Percentiles rank a stretch among this genome's conserved stretches.
Evolutionary conservation across 139 green algal species (phyloP).

Genomic region (Trebouxia sp.): DNA sequence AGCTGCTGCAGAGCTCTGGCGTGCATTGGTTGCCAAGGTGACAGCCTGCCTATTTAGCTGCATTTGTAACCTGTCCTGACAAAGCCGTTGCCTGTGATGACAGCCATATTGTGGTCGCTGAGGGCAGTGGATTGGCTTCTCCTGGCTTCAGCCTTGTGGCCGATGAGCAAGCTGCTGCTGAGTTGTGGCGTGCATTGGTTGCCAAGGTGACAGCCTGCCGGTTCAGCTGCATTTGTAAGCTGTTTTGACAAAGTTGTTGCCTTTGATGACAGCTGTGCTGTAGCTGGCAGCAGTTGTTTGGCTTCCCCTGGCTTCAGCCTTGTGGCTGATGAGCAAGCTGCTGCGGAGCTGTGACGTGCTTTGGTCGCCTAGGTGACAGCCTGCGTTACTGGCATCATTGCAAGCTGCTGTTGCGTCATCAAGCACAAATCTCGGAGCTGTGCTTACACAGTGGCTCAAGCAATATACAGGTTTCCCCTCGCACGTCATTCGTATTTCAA

Average conservation of each 20-base stretch:
- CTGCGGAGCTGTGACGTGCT: slow-evolving; percentile 63
- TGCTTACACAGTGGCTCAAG: too few relatives aligned
- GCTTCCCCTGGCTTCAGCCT: slow-evolving; percentile 69
- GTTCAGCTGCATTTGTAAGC: background rate
- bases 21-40: slow-evolving; percentile 52
- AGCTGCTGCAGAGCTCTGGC: slow-evolving; percentile 65
- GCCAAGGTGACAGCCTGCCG: slow-evolving; percentile 43
- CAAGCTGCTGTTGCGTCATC: slow-evolving; percentile 52
- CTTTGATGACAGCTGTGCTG: slow-evolving; percentile 57
- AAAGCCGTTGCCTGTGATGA: too few relatives aligned
- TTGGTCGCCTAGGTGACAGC: slow-evolving; percentile 51
- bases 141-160: slow-evolving; percentile 76
- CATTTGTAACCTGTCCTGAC: background rate
- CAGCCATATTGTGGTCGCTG: slow-evolving; percentile 58
- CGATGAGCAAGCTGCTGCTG: slow-evolving; percentile 62
- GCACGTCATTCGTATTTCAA: too few relatives aligned
- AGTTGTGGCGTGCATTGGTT: slow-evolving; percentile 63
- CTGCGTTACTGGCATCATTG: background rate
- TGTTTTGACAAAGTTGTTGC: background rate
- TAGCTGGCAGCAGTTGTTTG: slow-evolving; percentile 48
- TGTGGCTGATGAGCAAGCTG: slow-evolving; percentile 65
- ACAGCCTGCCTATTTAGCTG: background rate
- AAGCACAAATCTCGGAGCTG: too few relatives aligned
- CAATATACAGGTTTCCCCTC: too few relatives aligned
- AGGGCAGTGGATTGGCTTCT: slow-evolving; percentile 40